A percentile compares a stretch with the other conserved stretches of the same genome.
Evolutionary conservation across 2,329 filamentous ascomycete species (phyloP).

Genomic region (Grosmannia penicillata): DNA sequence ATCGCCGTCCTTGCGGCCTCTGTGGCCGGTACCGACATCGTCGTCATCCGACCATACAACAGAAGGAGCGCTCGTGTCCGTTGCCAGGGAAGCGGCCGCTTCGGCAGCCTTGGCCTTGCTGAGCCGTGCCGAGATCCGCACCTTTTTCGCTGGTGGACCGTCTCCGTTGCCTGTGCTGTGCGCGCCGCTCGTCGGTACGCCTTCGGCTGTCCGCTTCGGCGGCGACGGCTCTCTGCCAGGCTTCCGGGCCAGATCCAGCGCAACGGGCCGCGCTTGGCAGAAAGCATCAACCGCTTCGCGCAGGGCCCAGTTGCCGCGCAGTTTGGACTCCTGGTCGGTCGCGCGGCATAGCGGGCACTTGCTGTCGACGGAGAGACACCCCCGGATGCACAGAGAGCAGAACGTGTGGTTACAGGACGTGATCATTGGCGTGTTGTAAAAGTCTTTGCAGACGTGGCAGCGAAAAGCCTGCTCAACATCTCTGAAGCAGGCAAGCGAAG

Average conservation of each 20-base stretch:
- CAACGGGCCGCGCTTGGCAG: constrained; percentile 42
- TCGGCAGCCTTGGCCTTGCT: constrained; percentile 27
- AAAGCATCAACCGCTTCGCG: constrained; percentile 78
- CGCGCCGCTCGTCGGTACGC: constrained; percentile 1
- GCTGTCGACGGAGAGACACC: constrained; percentile 67
- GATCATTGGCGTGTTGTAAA: constrained; percentile 87
- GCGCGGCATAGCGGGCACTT: constrained; percentile 77
- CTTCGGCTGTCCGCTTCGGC: constrained; percentile 37
- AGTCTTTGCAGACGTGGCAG: constrained; percentile 97
- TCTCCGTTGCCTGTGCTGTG: not conserved
- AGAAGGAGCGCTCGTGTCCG: too few relatives aligned
- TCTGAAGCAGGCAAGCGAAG: constrained; percentile 49
- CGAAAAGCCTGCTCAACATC: constrained; percentile 72
- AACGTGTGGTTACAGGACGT: constrained; percentile 94
- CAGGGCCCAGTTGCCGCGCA: constrained; percentile 73
- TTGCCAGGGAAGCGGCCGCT: constrained; percentile 20
- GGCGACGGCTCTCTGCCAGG: constrained; percentile 13
- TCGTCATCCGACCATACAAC: too few relatives aligned
- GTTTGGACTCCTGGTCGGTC: constrained; percentile 65
- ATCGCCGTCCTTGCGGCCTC: constrained; percentile 10
- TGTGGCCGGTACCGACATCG: constrained; percentile 6
- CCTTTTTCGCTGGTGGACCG: constrained; percentile 26
- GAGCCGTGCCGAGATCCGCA: constrained; percentile 36
- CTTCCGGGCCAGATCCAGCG: constrained; percentile 49
- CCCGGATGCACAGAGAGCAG: constrained; percentile 87